These are phyloP conservation scores for Pseudocercospora vitis DNA, from an alignment of 2,329 filamentous ascomycete species.

Conservation along the genomic window DNA sequence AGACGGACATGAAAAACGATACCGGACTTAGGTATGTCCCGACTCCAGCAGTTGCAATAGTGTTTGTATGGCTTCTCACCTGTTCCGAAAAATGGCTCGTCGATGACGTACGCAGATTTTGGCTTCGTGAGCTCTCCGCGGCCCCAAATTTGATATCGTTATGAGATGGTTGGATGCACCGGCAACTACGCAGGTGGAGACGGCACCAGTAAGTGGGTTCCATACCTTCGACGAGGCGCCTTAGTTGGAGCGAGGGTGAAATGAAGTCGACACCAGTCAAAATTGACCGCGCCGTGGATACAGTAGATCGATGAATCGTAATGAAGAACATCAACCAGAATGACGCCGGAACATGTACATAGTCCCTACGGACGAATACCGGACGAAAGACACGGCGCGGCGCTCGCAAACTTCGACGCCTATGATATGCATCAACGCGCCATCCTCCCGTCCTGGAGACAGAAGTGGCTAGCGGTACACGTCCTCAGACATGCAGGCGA, in stretches of 20 bases:
- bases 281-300: too few species aligned
- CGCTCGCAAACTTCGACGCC: background rate
- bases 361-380: too few species aligned
- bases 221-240: background rate
- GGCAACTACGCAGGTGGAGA: background rate
- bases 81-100: background rate
- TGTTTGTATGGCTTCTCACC: background rate
- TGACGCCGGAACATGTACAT: too few species aligned
- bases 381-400: background rate
- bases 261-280: background rate
- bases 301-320: too few species aligned
- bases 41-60: background rate
- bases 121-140: constrained; percentile 4
- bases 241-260: background rate
- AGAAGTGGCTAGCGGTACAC: background rate
- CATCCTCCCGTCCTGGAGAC: too few species aligned
- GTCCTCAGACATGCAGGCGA: background rate
- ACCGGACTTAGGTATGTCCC: background rate
- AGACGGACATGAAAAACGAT: background rate
- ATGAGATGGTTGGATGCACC: constrained; percentile 4
- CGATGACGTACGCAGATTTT: background rate
- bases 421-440: background rate
- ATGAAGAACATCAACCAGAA: too few species aligned
- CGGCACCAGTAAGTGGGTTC: background rate
- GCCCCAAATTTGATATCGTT: constrained; percentile 2